Evolutionary conservation across 2,329 filamentous ascomycete genomes (phyloP).

Genomic region (Zymoseptoria ardabiliae): DNA sequence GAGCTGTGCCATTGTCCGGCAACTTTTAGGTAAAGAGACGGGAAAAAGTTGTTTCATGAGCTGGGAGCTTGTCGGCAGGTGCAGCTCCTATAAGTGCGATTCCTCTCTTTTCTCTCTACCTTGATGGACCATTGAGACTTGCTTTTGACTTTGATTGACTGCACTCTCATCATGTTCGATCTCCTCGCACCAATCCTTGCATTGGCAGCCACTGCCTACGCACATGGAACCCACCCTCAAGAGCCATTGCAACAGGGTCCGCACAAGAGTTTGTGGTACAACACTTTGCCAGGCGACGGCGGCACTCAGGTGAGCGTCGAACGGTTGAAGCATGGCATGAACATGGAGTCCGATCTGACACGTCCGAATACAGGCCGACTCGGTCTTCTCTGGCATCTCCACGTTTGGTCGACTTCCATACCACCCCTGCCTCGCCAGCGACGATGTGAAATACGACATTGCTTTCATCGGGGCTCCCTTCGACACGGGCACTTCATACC

Average conservation of each 20-base stretch:
- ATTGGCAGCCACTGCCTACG: slow-evolving; percentile 45
- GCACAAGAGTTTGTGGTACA: slow-evolving; percentile 73
- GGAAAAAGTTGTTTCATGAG: background rate
- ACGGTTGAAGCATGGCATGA: background rate
- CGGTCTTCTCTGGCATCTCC: slow-evolving; percentile 80
- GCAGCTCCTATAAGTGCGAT: background rate
- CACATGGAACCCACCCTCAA: slow-evolving; percentile 52
- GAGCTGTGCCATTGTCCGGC: slow-evolving; percentile 4
- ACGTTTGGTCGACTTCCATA: slow-evolving; percentile 78
- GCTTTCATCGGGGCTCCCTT: slow-evolving; percentile 81
- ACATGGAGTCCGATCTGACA: background rate
- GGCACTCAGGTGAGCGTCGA: slow-evolving; percentile 59
- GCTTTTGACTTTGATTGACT: background rate
- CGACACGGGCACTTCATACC: slow-evolving; percentile 78
- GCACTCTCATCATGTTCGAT: background rate
- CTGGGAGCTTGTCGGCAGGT: background rate
- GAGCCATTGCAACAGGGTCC: slow-evolving; percentile 61
- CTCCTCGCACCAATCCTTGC: slow-evolving; percentile 15
- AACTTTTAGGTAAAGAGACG: slow-evolving; percentile 13
- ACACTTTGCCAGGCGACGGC: slow-evolving; percentile 71
- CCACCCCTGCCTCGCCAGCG: slow-evolving; percentile 64
- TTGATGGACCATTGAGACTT: background rate
- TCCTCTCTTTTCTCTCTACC: background rate
- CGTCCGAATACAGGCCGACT: slow-evolving; percentile 58
- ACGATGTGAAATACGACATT: slow-evolving; percentile 69